Evolutionary conservation across 352 stramenopile genomes (phyloP), one percentile per base, ranked within the genome.

Genomic region (Phytophthora kernoviae): DNA sequence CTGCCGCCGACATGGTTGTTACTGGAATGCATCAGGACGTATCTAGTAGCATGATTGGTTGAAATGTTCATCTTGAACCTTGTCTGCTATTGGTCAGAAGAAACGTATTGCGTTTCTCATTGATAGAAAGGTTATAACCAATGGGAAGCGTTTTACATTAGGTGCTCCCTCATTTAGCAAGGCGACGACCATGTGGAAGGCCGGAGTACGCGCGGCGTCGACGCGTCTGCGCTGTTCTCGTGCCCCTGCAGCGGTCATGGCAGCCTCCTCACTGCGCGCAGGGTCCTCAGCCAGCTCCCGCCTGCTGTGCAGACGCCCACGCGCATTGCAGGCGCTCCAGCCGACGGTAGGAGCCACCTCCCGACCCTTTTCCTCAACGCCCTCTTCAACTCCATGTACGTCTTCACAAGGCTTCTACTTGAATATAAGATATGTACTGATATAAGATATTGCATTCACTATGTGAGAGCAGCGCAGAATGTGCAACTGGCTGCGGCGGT

Each of bases 1-100:
- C 81, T 12, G 50, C 75, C 20, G 77, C 77, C 59, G 79, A 88
- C 83, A 93, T 93, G 17, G 0, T 42, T 18, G 8, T 18, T 18
- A 22, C 21, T 33, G 20, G 20, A 45, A 12, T 46, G 40, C 2
- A 26, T 26, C 40, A 24, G 6, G 24, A 30, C 3, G 24, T 30
- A 30, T 30, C 24, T 30, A 30, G 6, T 30, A 6, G 6, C 6
- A 30, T 30, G 24, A 30, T 30, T 30, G 24, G 24, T 6, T 30
- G 24, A 30, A 40, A 40, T 17, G 9, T 40, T 8, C 33, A 40
- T 5, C 15, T 40, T 40, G 33, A 40, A 40, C 33, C 6, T 30
- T 30, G 24, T 7, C 39, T 44, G 14, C 15, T 5, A 44, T 44
- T 44, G 39, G 39, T 9, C 15, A 14, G 22, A 22, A 44, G 6